Conservation (phyloP, 176 grass and related monocot species). For the Elaeis guineensis region DNA sequence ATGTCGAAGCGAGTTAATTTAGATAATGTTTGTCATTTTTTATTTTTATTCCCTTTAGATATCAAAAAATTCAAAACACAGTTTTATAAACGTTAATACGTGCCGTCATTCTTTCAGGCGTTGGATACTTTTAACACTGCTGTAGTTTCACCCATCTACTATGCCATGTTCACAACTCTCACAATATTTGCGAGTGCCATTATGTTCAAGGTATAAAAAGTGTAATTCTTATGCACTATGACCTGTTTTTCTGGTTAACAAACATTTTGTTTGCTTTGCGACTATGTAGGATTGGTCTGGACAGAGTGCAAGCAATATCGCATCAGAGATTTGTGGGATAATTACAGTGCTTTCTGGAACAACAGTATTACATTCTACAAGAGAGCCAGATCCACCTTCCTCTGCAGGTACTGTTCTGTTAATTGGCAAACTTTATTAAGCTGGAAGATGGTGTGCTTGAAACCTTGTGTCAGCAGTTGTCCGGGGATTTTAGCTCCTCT, state of each 20-base stretch:
- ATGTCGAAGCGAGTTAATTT: too few relatives aligned
- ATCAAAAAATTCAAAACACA: too few relatives aligned
- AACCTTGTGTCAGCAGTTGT: too few relatives aligned
- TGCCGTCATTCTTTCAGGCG: conserved; percentile 43
- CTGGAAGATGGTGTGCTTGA: too few relatives aligned
- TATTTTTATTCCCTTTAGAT: too few relatives aligned
- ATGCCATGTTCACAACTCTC: conserved; percentile 95
- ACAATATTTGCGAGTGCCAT: conserved; percentile 97
- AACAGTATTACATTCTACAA: conserved; percentile 76
- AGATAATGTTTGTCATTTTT: too few relatives aligned
- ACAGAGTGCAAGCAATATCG: conserved; percentile 77
- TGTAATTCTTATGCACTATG: too few relatives aligned
- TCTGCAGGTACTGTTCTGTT: conserved; percentile 41
- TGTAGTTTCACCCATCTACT: conserved; percentile 91
- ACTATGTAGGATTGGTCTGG: conserved; percentile 88
- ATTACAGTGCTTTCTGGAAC: conserved; percentile 84
- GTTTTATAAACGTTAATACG: too few relatives aligned
- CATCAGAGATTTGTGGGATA: conserved; percentile 84
- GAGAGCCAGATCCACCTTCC: conserved; percentile 61
- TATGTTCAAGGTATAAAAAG: conserved; percentile 81
- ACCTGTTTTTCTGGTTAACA: too few relatives aligned
- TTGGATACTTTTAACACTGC: conserved; percentile 95
- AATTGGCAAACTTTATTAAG: too few relatives aligned
- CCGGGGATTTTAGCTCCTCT: too few relatives aligned
- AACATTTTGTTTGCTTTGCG: background rate